Evolutionary conservation across 768 basidiomycete species (phyloP).

Genomic region (Termitomyces heimii): DNA sequence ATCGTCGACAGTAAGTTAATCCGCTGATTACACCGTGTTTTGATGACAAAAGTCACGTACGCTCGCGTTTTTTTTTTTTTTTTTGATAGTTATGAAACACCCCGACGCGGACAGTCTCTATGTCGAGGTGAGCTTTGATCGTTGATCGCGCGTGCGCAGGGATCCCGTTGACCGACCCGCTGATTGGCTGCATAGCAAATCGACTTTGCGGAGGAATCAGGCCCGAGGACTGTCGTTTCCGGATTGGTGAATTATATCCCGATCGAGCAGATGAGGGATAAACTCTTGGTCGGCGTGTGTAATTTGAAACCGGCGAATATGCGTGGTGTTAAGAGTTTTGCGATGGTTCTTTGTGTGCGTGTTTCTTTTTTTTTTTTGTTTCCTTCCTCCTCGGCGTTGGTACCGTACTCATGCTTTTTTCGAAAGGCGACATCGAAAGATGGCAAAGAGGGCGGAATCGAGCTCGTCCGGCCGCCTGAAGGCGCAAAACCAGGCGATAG

Average conservation of each 20-base stretch:
- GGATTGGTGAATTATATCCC: conserved; percentile 96
- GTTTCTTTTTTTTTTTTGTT: neutral
- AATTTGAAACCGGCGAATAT: conserved; percentile 95
- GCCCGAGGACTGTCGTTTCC: conserved; percentile 94
- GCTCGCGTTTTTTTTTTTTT: too few relatives aligned
- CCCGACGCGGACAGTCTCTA: conserved; percentile 98
- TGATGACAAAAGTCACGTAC: too few relatives aligned
- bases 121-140: conserved; percentile 78
- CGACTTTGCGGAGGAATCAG: conserved; percentile 91
- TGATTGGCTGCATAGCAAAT: conserved; percentile 85
- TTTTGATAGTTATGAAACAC: conserved; percentile 74
- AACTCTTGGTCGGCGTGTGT: conserved; percentile 79
- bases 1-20: conserved; percentile 85
- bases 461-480: conserved; percentile 84
- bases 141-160: neutral
- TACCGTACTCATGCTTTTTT: neutral
- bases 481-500: conserved; percentile 87
- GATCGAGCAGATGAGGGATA: conserved; percentile 88
- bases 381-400: neutral
- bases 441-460: conserved; percentile 85
- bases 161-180: neutral
- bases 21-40: too few relatives aligned
- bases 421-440: conserved; percentile 83
- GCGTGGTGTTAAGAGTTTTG: conserved; percentile 97
- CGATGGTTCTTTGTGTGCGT: conserved; percentile 93